Evolutionary conservation across 2,329 filamentous ascomycete genomes (phyloP), one percentile per base, ranked within the genome.

Genomic region (Fusarium sp.): DNA sequence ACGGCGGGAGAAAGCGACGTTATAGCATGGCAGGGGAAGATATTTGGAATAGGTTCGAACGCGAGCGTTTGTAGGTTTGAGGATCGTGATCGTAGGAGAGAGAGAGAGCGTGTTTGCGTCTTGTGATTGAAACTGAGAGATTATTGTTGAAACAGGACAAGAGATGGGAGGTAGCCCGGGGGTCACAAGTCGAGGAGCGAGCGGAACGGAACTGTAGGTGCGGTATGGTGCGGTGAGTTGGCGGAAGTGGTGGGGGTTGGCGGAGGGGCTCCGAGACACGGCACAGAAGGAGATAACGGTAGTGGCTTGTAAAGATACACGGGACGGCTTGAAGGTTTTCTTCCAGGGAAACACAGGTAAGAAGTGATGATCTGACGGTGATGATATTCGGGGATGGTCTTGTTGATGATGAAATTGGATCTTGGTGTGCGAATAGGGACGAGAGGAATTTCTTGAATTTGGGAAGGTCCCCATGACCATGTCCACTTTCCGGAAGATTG

Each of bases 21-120:
- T 75, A 74, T 70, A 60, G 72, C 72, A 74, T 74, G 62, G 60
- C 62, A 71, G 16, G 40, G 9, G 29, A 44, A 40, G 46, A 58
- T n/a, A 22, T 9, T 46, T 6, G 11, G 12, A 33, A 40, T 20
- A 20, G 46, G 33, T 46, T 62, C 16, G 57, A 53, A 36, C 27
- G 40, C 27, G 14, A 44, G 2, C 7, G 40, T 10, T 12, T 63
- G 8, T 53, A 36, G 12, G 7, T 20, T 44, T 5, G 14, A 51
- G 3, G 31, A n/a, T 5, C 24, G 24, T 20, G 9, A 22, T 65
- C 36, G 61, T 35, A 44, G 17, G n/a, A 35, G 17, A 36, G 36
- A 8, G 2, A 22, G 12, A 10, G 12, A 24, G n/a, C 16, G 42
- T 27, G 31, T 10, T 38, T 20, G 57, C 58, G 42, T 24, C 29